Evolutionary conservation across 192 early-diverging fungal genomes (phyloP).

Genomic region (Coemansia sp.): DNA sequence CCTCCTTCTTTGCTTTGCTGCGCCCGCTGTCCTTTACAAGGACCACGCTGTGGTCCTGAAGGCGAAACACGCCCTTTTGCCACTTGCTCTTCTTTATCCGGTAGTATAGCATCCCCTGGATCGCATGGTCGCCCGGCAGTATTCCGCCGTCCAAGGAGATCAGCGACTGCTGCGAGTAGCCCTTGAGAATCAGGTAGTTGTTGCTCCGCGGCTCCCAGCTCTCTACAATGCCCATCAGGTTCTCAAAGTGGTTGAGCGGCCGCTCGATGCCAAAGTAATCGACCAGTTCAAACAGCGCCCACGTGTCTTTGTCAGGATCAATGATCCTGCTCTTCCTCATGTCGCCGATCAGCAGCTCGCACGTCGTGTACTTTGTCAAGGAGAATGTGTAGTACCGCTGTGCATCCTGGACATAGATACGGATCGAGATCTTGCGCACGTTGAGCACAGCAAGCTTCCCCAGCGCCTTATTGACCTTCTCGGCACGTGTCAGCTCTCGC

Average conservation of each 20-base stretch:
- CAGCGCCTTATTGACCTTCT: slow-evolving; percentile 51
- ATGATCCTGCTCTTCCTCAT: slow-evolving; percentile 65
- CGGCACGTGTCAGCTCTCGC: slow-evolving; percentile 40
- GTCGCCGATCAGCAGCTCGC: slow-evolving; percentile 71
- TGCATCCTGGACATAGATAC: slow-evolving; percentile 87
- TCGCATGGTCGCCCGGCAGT: slow-evolving; percentile 44
- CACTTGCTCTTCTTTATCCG: slow-evolving; percentile 84
- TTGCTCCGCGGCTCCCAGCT: slow-evolving; percentile 78
- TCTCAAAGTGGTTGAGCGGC: slow-evolving; percentile 89
- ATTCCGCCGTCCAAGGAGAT: slow-evolving; percentile 30
- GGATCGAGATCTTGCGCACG: slow-evolving; percentile 61
- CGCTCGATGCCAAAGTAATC: slow-evolving; percentile 87
- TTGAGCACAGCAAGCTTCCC: slow-evolving; percentile 44
- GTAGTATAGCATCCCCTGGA: slow-evolving; percentile 70
- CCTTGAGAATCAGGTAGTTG: slow-evolving; percentile 79
- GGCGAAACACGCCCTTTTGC: slow-evolving; percentile 72
- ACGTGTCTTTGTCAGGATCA: slow-evolving; percentile 53
- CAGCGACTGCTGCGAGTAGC: slow-evolving; percentile 52
- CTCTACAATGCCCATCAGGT: slow-evolving; percentile 75
- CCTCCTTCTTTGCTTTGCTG: slow-evolving; percentile 36
- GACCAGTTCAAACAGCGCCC: slow-evolving; percentile 91
- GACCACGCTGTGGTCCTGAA: slow-evolving; percentile 49
- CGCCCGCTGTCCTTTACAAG: slow-evolving; percentile 32
- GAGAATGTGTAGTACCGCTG: slow-evolving; percentile 75
- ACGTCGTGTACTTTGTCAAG: slow-evolving; percentile 71